A percentile compares a stretch with the other conserved stretches of the same genome.
These are phyloP conservation scores for Wickerhamomyces rabaulensis DNA, from an alignment of 805 yeast genomes.

Conservation along the genomic window DNA sequence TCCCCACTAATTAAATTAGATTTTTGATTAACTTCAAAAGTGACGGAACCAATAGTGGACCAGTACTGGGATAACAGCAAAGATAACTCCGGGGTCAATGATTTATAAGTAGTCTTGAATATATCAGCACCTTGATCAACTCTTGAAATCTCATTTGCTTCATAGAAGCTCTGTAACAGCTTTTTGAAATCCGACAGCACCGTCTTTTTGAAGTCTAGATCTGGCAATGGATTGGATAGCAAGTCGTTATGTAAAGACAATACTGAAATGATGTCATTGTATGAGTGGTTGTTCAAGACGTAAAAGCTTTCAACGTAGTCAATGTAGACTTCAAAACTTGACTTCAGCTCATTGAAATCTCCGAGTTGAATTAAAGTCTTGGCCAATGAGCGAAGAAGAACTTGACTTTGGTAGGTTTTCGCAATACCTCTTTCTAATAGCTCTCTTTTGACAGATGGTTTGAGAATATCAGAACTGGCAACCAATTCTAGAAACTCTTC, in stretches of 20 bases:
- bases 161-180: conserved; percentile 10
- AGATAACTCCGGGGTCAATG: neutral
- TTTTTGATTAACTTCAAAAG: conserved; percentile 8
- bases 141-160: conserved; percentile 4
- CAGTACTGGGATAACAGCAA: conserved; percentile 8
- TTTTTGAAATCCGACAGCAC: conserved; percentile 6
- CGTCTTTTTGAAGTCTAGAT: conserved; percentile 7
- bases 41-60: conserved; percentile 12
- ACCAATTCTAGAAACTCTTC: conserved; percentile 30
- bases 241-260: conserved; percentile 9
- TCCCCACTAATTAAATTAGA: conserved; percentile 8
- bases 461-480: conserved; percentile 13
- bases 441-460: conserved; percentile 13
- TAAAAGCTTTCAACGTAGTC: conserved; percentile 35
- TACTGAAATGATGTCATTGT: conserved; percentile 33
- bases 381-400: conserved; percentile 31
- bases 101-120: neutral
- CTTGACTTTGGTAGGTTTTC: conserved; percentile 42
- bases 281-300: conserved; percentile 29
- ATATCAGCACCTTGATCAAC: conserved; percentile 2
- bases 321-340: conserved; percentile 35
- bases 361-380: conserved; percentile 22
- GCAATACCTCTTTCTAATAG: conserved; percentile 29
- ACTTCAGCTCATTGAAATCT: conserved; percentile 19
- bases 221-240: conserved; percentile 4